Conservation (phyloP, 208 protist genomes). For the Naegleria gruberi region DNA sequence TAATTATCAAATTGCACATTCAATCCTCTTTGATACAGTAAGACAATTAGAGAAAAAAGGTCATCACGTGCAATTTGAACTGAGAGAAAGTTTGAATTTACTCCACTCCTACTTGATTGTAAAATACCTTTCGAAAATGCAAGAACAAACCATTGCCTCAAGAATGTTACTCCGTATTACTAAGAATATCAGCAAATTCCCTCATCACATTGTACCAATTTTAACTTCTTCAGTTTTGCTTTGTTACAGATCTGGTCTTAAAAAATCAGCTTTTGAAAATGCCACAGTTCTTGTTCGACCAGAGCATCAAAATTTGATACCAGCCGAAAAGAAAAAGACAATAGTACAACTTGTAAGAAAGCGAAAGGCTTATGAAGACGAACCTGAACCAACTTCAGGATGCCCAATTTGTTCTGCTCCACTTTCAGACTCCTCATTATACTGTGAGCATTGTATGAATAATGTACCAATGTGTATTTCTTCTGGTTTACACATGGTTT, state of each 20-base stretch:
- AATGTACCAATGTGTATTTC: constrained; percentile 87
- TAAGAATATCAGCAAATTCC: constrained; percentile 86
- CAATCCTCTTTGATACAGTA: constrained; percentile 83
- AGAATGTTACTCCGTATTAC: constrained; percentile 89
- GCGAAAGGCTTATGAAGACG: constrained; percentile 28
- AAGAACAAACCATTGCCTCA: constrained; percentile 74
- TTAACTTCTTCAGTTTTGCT: constrained; percentile 88
- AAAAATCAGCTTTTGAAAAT: constrained; percentile 84
- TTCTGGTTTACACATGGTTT: constrained; percentile 63
- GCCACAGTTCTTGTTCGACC: constrained; percentile 86
- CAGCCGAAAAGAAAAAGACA: constrained; percentile 83
- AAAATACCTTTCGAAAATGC: constrained; percentile 78
- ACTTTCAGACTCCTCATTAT: constrained; percentile 72
- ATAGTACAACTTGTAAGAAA: constrained; percentile 88
- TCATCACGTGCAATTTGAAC: constrained; percentile 74
- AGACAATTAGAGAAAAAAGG: constrained; percentile 68
- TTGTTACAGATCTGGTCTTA: constrained; percentile 73
- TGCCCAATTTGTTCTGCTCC: constrained; percentile 83
- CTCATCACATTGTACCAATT: constrained; percentile 82
- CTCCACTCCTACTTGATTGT: constrained; percentile 93
- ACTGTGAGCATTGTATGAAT: constrained; percentile 86
- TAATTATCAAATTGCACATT: constrained; percentile 82
- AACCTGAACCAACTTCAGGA: constrained; percentile 56
- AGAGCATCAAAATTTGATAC: constrained; percentile 78
- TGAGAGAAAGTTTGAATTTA: constrained; percentile 78